Evolutionary conservation across 805 yeast genomes (phyloP), one percentile per base, ranked within the genome.

Genomic region (Candida argentea): DNA sequence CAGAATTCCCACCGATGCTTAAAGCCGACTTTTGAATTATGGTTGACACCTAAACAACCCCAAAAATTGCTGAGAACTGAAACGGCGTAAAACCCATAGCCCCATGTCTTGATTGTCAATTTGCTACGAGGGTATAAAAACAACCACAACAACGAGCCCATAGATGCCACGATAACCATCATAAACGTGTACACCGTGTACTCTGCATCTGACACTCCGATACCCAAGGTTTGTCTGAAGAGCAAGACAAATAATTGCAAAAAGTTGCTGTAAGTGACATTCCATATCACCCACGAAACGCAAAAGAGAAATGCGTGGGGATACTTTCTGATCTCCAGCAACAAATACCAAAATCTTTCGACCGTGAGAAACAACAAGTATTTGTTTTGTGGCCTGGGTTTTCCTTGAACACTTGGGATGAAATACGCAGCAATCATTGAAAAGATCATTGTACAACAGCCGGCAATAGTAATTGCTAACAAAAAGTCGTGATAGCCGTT

Each of bases 271-370:
- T 43, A 57, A 5, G 47, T 44, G 10, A 58, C 50, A 29, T 61
- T 58, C 66, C 67, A 60, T 15, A 59, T 43, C 2, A 60, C 64
- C 66, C 66, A 60, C 1, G 57, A 47, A n/a, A 57, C 22, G 40
- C 61, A 55, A 16, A 52, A 42, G 7, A 49, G 17, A 29, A 55
- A 55, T 0, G 64, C 66, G 28, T 58, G 34, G 4, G 55, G 55
- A 32, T 55, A 50, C 24, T 42, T 32, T 14, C 37, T 36, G 14
- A 59, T 51, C 16, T 46, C 33, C 20, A 36, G 41, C 9, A 50
- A 10, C 31, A 58, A 34, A 1, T 9, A 5, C 26, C 43, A 28
- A 23, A 52, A 40, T 26, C 64, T 37, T 23, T 46, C 51, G 6
- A 48, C 27, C 1, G 55, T 37, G 16, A 57, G 28, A n/a, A 49